Evolutionary conservation across 2,329 filamentous ascomycete species (phyloP), one percentile per base, ranked within the genome.

Genomic region (Diaporthe sp.): DNA sequence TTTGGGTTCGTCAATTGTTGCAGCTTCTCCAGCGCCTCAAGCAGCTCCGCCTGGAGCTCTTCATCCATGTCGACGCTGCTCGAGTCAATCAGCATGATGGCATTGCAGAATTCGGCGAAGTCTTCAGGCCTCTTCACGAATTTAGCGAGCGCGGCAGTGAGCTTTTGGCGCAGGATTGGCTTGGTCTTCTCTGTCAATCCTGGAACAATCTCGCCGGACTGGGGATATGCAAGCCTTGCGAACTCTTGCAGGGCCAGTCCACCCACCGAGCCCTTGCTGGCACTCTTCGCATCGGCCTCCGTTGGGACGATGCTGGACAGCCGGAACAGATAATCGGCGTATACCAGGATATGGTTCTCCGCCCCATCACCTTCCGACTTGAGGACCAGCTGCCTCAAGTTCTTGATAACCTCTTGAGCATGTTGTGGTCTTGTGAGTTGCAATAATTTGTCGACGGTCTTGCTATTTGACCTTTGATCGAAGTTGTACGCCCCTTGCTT

Each of bases 401-500:
- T 71, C 37, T 75, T 68, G 59, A 76, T 75, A 2, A 73, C 51
- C 39, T 75, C 51, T 17, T 37, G 35, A n/a, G 70, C 71, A 39
- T 76, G 65, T 22, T 71, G 37, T 6, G 75, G 66, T 56, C 32
- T 68, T 50, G 71, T 88, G 25, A 86, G 80, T 72, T 84, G 82
- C 44, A 91, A 82, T 37, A 88, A 81, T 37, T 85, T 82, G 47
- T 92, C 81, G n/a, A 88, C 82, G 22, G 83, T 81, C 72, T 90
- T 86, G 30, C 92, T 86, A 44, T 92, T 90, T 27, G 96, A 97
- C 73, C 93, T 88, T 76, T 94, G 92, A 80, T 98, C 97, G 79
- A 98, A 97, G 80, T 93, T 94, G 77, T 94, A 91, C 2, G 89
- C 89, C 2, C 94, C 94, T 75, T 92, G 86, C 68, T 91, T 90